Evolutionary conservation across 495 filamentous ascomycete species (phyloP).

Genomic region (Extremus antarcticus): DNA sequence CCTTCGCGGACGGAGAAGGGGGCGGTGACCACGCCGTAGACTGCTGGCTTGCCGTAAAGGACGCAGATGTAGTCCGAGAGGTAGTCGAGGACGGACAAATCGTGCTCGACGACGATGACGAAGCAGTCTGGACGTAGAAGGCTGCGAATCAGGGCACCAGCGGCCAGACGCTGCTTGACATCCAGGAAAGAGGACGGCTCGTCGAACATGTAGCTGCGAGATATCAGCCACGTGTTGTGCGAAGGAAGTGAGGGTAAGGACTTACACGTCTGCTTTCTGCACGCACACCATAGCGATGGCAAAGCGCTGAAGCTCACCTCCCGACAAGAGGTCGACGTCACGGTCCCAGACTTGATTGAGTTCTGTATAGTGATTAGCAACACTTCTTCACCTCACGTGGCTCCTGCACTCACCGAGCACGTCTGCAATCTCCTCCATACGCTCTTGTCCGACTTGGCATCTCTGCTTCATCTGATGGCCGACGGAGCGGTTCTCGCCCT

Average conservation of each 20-base stretch:
- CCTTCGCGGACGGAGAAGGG: conserved; percentile 94
- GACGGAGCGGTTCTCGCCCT: conserved; percentile 63
- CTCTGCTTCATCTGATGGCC: conserved; percentile 62
- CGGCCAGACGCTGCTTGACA: conserved; percentile 93
- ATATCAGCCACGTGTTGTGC: not conserved
- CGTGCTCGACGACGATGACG: conserved; percentile 97
- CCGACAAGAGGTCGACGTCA: conserved; percentile 79
- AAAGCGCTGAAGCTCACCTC: conserved; percentile 95
- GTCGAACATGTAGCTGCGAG: conserved; percentile 90
- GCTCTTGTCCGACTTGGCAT: conserved; percentile 50
- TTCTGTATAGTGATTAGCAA: conserved; percentile 40
- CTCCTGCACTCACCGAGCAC: conserved; percentile 50
- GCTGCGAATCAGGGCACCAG: conserved; percentile 81
- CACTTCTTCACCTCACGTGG: not conserved
- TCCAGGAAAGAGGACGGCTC: conserved; percentile 97
- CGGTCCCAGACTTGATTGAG: conserved; percentile 76
- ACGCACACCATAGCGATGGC: conserved; percentile 93
- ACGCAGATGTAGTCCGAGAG: conserved; percentile 97
- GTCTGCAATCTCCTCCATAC: conserved; percentile 75
- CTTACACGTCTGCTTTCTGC: conserved; percentile 88
- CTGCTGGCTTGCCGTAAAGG: conserved; percentile 86
- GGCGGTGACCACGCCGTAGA: conserved; percentile 97
- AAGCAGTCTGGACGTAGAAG: conserved; percentile 82
- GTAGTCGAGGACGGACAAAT: conserved; percentile 94
- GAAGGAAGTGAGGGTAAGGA: conserved; percentile 4